These are phyloP conservation scores for Lactuca saligna DNA, from an alignment of 129 eudicot genomes.

Conservation along the genomic window DNA sequence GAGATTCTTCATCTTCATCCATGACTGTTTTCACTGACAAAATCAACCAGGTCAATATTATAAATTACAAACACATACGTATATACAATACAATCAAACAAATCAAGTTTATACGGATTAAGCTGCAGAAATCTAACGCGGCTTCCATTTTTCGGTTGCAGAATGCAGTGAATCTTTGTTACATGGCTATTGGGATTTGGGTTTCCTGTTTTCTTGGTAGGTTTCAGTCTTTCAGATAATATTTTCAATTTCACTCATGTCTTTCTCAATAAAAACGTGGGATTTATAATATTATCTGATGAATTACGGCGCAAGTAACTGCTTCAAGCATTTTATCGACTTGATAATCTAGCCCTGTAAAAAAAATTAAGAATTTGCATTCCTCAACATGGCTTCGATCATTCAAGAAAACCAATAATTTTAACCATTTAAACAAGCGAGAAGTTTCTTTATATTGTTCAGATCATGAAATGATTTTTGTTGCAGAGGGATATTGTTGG, in stretches of 20 bases:
- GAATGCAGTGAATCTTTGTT: conserved; percentile 55
- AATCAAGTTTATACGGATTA: background rate
- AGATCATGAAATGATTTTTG: background rate
- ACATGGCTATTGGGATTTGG: conserved; percentile 69
- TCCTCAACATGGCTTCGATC: too few relatives aligned
- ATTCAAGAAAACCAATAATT: background rate
- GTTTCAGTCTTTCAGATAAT: conserved; percentile 4
- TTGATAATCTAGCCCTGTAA: too few relatives aligned
- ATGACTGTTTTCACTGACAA: conserved; percentile 30
- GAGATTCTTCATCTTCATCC: conserved; percentile 30
- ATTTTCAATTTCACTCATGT: background rate
- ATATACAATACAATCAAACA: background rate
- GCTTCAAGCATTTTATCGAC: too few relatives aligned
- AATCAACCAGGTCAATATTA: conserved; percentile 54
- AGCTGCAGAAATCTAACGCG: background rate
- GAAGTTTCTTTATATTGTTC: background rate
- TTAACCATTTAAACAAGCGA: too few relatives aligned
- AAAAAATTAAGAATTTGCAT: too few relatives aligned
- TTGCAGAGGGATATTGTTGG: conserved; percentile 65
- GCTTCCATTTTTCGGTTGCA: conserved; percentile 23
- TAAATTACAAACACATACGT: background rate
- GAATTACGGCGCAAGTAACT: too few relatives aligned
- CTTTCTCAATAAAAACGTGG: background rate
- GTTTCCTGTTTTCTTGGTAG: conserved; percentile 61
- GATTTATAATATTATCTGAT: background rate